These are phyloP conservation scores for Schwanniomyces etchellsii DNA, from an alignment of 1,139 yeast species.

Conservation along the genomic window DNA sequence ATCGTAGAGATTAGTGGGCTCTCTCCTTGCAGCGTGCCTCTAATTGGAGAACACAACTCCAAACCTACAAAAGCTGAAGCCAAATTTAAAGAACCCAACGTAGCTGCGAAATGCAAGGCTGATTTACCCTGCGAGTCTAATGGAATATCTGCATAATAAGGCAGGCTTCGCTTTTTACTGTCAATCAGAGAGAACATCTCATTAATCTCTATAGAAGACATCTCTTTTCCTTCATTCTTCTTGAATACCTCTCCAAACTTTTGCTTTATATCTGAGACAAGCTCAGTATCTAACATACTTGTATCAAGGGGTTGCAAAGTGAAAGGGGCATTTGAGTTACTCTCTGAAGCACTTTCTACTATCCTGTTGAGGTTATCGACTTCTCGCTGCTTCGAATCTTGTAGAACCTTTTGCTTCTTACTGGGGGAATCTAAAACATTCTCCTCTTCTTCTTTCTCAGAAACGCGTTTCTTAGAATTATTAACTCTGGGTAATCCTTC, in stretches of 20 bases:
- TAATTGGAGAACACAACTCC: conserved; percentile 34
- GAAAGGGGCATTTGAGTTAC: conserved; percentile 44
- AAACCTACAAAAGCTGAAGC: conserved; percentile 32
- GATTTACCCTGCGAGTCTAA: conserved; percentile 40
- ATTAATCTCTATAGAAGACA: conserved; percentile 31
- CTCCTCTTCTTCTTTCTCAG: conserved; percentile 11
- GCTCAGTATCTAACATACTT: conserved; percentile 20
- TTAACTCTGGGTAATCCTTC: conserved; percentile 28
- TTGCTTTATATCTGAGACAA: conserved; percentile 50
- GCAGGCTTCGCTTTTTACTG: conserved; percentile 6
- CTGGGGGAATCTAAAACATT: conserved; percentile 22
- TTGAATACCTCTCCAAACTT: conserved; percentile 46
- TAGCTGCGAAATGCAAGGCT: conserved; percentile 42
- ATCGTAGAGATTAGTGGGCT: conserved; percentile 37
- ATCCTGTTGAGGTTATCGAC: conserved; percentile 4
- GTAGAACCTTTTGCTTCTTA: conserved; percentile 20
- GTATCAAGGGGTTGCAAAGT: conserved; percentile 48
- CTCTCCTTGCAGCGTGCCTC: conserved; percentile 38
- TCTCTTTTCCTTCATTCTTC: conserved; percentile 27
- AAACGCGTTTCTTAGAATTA: conserved; percentile 11
- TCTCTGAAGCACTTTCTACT: conserved; percentile 17
- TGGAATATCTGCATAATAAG: conserved; percentile 24
- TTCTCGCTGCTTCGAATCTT: conserved; percentile 2
- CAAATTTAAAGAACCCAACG: conserved; percentile 34
- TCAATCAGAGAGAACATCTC: conserved; percentile 18